Base-by-base conservation (phyloP, 169 alveolate species). In the Plasmodium inui region DNA sequence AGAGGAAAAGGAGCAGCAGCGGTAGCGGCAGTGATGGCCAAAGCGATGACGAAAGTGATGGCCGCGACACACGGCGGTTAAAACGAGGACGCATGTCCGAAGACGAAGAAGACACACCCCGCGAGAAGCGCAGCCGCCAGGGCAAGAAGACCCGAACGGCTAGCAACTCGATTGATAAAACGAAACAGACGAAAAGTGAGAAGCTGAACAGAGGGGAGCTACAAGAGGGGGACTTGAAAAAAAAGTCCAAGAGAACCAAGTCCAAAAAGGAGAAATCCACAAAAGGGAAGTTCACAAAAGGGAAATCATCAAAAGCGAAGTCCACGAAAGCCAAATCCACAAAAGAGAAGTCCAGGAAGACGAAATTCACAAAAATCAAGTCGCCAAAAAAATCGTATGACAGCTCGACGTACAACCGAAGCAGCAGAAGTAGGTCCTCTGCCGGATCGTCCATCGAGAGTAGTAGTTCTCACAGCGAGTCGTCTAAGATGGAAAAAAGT, bases 401-500 rank as follows among this genome's bases (percentile, higher is more conserved):
- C 67, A 61, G 81, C 26, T 61, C 91, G 2, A 30, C 72, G 14
- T 82, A 55, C 44, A 82, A 82, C 37, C 71, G 61, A 28, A 74
- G 82, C 22, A 82, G 57, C 2, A 61, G 80, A n/a, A 32, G 30
- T 34, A n/a, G 78, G 37, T 67, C 76, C 10, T 26, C 81, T 26
- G 1, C 5, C 1, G 90, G n/a, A 55, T 39, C 46, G 44, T 41
- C 90, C 67, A 5, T 78, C 28, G 72, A 28, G 37, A 61, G 80
- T 12, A 82, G 46, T 28, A 34, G 80, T 32, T 57, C 61, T 3
- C 22, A 41, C 71, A 32, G 61, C 70, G 39, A 34, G 37, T 41
- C 73, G 0, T 55, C 79, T 32, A n/a, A 57, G 41, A 57, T 19
- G 70, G 72, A 81, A 22, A 81, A 22, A 50, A 9, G 37, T 44